Conservation (phyloP, 352 stramenopile genomes). For the Phytophthora uliginosa region DNA sequence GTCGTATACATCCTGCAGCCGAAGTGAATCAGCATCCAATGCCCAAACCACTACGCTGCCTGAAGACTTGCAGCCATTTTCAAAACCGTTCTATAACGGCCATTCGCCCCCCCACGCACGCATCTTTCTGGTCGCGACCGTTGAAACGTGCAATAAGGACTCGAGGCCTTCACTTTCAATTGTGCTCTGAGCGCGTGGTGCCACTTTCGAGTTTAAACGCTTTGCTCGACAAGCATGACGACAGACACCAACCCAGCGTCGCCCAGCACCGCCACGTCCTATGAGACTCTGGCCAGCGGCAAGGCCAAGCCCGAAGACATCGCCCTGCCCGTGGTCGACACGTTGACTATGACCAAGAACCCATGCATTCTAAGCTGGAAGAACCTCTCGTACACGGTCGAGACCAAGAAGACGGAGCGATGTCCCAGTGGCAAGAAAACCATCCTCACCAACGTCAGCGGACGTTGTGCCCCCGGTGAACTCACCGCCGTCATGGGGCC, state of each 20-base stretch:
- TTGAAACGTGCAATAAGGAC: conserved; percentile 15
- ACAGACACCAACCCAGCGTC: conserved; percentile 15
- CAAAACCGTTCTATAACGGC: background rate
- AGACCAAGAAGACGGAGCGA: conserved; percentile 23
- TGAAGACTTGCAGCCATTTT: background rate
- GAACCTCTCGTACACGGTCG: conserved; percentile 27
- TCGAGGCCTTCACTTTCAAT: conserved; percentile 15
- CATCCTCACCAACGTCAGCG: conserved; percentile 68
- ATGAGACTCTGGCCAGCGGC: conserved; percentile 7
- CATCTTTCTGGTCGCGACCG: conserved; percentile 6
- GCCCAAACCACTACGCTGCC: no score
- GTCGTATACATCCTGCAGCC: no score
- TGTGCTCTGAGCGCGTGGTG: background rate
- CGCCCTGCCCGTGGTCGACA: conserved; percentile 7
- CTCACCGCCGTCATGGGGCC: conserved; percentile 77
- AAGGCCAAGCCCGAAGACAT: conserved; percentile 11
- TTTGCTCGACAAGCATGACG: conserved; percentile 15
- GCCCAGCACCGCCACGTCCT: conserved; percentile 18
- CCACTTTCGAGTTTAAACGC: background rate
- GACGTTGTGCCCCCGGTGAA: conserved; percentile 59
- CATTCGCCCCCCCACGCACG: background rate
- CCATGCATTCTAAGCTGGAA: conserved; percentile 33
- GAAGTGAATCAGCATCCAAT: no score
- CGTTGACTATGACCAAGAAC: conserved; percentile 10
- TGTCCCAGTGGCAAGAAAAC: conserved; percentile 39